Evolutionary conservation across 306 rosid genomes (phyloP).

Genomic region (Glycyrrhiza uralensis): DNA sequence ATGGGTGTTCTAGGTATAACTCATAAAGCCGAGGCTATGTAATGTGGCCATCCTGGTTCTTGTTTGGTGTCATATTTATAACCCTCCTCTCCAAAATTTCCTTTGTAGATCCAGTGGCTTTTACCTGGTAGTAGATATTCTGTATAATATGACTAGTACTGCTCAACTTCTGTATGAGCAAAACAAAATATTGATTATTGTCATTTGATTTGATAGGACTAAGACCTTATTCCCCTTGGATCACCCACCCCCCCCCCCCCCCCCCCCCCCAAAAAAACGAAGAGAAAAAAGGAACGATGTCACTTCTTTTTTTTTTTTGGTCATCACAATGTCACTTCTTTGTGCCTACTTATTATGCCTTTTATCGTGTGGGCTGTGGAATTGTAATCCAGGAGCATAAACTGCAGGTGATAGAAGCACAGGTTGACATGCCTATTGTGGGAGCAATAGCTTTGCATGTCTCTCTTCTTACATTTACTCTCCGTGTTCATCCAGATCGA

Average conservation of each 20-base stretch:
- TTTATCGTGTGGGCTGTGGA: constrained; percentile 3
- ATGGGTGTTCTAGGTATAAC: constrained; percentile 13
- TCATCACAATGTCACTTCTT: not conserved
- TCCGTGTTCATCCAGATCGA: constrained; percentile 94
- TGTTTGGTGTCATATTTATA: not conserved
- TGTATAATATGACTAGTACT: not conserved
- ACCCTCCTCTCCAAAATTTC: not conserved
- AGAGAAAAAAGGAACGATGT: constrained; percentile 10
- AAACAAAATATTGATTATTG: constrained; percentile 11
- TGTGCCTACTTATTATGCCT: constrained; percentile 16
- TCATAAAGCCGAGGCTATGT: not conserved
- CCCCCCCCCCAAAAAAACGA: not conserved
- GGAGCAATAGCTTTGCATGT: constrained; percentile 87
- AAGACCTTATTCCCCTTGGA: not conserved
- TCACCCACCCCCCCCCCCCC: no score
- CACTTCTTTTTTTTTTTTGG: no score
- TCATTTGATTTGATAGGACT: not conserved
- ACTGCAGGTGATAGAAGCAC: constrained; percentile 95
- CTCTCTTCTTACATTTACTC: constrained; percentile 90
- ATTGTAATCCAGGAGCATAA: constrained; percentile 8
- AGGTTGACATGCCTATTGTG: constrained; percentile 77
- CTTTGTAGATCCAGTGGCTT: not conserved
- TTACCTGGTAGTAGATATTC: not conserved
- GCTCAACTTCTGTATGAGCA: not conserved
- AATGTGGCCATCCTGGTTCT: constrained; percentile 3